phyloP scores from a whole-genome alignment of 371 early-diverging fungal genomes.

The Enteropsectra breve region DNA sequence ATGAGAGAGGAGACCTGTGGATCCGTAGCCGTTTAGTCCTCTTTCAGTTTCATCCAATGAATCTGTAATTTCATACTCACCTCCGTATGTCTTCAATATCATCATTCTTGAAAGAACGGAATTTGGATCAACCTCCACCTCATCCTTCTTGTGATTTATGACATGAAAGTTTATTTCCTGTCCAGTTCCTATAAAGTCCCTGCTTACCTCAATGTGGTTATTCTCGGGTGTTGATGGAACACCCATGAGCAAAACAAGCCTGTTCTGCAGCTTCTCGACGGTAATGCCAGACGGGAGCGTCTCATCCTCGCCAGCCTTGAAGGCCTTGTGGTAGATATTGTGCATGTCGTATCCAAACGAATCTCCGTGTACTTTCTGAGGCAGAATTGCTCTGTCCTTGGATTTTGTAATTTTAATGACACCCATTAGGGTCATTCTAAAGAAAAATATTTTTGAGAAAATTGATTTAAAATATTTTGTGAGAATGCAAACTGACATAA shows the following conservation, averaged over 20 bases:
- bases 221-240: constrained; percentile 1
- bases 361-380: constrained; percentile 8
- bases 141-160: constrained; percentile 3
- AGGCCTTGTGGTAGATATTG: background rate
- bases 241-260: constrained; percentile 12
- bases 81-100: background rate
- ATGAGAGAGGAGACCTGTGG: no score
- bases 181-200: constrained; percentile 3
- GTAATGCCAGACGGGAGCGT: background rate
- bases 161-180: background rate
- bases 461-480: no score
- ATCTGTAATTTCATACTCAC: background rate
- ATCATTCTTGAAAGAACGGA: background rate
- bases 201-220: background rate
- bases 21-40: constrained; percentile 24
- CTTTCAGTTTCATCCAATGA: constrained; percentile 10
- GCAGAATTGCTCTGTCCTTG: constrained; percentile 13
- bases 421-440: background rate
- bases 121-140: background rate
- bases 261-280: background rate
- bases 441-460: constrained; percentile 3
- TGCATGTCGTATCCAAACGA: background rate
- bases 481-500: no score
- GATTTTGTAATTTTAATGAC: constrained; percentile 15
- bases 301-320: background rate